Conservation (phyloP, 192 early-diverging fungal genomes). For the Irineochytrium annulatum region DNA sequence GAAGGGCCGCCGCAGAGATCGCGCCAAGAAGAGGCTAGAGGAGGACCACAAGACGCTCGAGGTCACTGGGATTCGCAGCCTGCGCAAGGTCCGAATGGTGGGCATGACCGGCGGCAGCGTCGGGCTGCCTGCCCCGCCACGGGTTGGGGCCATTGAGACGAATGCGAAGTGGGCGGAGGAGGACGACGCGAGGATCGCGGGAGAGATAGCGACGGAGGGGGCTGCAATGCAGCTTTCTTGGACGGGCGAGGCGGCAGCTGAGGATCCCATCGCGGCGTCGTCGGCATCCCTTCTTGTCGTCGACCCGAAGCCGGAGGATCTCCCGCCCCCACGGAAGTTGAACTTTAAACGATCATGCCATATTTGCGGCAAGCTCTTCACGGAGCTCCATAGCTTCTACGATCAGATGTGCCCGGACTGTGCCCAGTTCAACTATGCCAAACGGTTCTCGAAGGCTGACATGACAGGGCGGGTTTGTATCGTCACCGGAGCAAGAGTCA, state of each 20-base stretch:
- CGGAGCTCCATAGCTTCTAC: conserved; percentile 47
- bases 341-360: conserved; percentile 47
- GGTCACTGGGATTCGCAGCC: conserved; percentile 33
- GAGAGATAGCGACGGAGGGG: not conserved
- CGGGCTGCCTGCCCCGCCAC: conserved; percentile 30
- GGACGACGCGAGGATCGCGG: conserved; percentile 21
- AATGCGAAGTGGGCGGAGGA: conserved; percentile 31
- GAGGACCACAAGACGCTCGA: conserved; percentile 30
- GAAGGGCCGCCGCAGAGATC: conserved; percentile 7
- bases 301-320: not conserved
- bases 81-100: conserved; percentile 43
- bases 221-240: not conserved
- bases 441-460: conserved; percentile 41
- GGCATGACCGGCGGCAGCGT: conserved; percentile 37
- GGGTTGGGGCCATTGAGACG: conserved; percentile 23
- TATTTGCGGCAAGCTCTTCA: conserved; percentile 38
- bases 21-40: conserved; percentile 21
- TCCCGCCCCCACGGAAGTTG: conserved; percentile 22
- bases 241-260: not conserved
- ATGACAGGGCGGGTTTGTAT: conserved; percentile 49
- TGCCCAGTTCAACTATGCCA: conserved; percentile 47
- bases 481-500: conserved; percentile 54
- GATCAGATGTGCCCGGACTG: conserved; percentile 50
- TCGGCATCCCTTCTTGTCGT: not conserved
- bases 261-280: not conserved